phyloP scores from a whole-genome alignment of 805 yeast genomes.

The Candida sithepensis region DNA sequence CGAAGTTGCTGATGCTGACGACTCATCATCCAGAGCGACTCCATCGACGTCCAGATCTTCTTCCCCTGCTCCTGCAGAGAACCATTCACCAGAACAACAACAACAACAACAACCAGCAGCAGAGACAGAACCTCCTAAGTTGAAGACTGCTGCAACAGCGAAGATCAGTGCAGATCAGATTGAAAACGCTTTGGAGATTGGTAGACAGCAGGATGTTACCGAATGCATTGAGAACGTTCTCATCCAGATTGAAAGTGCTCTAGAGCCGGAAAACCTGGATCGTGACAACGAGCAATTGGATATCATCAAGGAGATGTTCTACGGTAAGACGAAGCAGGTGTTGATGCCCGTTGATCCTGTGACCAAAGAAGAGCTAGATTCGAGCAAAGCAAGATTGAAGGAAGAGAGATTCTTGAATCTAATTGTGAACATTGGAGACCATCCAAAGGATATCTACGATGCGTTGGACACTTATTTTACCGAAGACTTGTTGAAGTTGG shows the following conservation, averaged over 20 bases:
- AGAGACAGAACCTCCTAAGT: constrained; percentile 25
- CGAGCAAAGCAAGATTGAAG: constrained; percentile 40
- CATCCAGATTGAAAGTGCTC: constrained; percentile 85
- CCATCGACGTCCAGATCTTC: constrained; percentile 1
- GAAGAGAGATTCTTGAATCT: constrained; percentile 77
- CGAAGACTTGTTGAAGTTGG: constrained; percentile 65
- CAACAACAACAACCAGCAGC: no score
- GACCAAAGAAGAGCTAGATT: constrained; percentile 27
- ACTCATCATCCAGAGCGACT: background rate
- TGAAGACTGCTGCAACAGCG: constrained; percentile 29
- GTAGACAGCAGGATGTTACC: constrained; percentile 95
- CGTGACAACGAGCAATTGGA: constrained; percentile 81
- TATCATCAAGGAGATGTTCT: constrained; percentile 73
- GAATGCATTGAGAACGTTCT: constrained; percentile 95
- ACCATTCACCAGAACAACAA: no score
- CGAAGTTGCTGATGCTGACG: background rate
- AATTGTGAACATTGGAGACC: constrained; percentile 81
- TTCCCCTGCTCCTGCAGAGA: background rate
- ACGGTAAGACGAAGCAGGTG: constrained; percentile 80
- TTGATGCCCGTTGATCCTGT: constrained; percentile 47
- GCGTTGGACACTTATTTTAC: constrained; percentile 83
- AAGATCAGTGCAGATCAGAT: constrained; percentile 57
- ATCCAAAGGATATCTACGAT: constrained; percentile 85
- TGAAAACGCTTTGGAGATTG: constrained; percentile 72
- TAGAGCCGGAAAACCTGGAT: constrained; percentile 62